Evolutionary conservation across 1,284 basidiomycete species (phyloP).

Genomic region (Marasmius sp.): DNA sequence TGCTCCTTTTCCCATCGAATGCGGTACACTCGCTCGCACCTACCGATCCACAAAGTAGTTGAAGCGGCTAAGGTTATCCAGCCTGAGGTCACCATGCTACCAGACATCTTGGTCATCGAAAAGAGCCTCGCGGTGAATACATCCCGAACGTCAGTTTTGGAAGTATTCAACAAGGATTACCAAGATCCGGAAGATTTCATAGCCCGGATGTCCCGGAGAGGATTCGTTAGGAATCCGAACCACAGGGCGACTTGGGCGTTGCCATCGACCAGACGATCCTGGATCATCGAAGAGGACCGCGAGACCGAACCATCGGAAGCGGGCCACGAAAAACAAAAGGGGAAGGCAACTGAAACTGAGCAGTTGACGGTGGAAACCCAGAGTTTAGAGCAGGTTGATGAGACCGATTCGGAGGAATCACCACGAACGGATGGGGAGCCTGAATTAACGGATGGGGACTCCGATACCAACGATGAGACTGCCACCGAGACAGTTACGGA

Average conservation of each 20-base stretch:
- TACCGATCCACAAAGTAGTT: constrained; percentile 6
- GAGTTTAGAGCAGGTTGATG: too few species aligned
- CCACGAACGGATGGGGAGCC: too few species aligned
- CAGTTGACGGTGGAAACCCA: not conserved
- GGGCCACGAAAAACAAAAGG: not conserved
- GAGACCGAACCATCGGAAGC: not conserved
- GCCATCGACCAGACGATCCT: not conserved
- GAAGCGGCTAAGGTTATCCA: not conserved
- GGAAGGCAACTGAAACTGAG: not conserved
- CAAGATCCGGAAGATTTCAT: not conserved
- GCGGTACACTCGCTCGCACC: constrained; percentile 4
- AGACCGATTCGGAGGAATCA: too few species aligned
- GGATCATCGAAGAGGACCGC: not conserved
- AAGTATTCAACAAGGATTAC: not conserved
- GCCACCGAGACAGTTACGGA: not conserved
- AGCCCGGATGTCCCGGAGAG: not conserved
- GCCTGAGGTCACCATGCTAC: not conserved
- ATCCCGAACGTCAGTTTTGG: not conserved
- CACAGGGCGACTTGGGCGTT: not conserved
- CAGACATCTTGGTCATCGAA: not conserved
- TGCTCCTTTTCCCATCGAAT: constrained; percentile 12
- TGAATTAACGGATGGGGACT: too few species aligned
- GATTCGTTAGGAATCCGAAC: not conserved
- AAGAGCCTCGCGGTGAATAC: not conserved
- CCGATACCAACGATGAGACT: not conserved